A percentile compares a stretch with the other conserved stretches of the same genome.
phyloP scores from a whole-genome alignment of 495 filamentous ascomycete genomes.

The Clavariopsis aquatica region DNA sequence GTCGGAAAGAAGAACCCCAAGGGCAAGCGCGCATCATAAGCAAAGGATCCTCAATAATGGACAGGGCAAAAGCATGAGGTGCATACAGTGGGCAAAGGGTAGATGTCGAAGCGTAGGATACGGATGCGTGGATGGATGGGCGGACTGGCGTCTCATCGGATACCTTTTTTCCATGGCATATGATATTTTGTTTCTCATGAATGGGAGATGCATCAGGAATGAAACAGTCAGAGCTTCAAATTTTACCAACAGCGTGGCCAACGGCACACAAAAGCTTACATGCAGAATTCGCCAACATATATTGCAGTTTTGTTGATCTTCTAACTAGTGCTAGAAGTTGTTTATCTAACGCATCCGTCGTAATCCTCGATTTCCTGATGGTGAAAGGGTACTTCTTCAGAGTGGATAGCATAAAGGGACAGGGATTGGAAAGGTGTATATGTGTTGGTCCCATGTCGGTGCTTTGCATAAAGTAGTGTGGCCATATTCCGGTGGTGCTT shows the following conservation, averaged over 20 bases:
- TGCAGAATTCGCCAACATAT: no score
- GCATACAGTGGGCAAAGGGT: background rate
- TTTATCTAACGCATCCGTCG: no score
- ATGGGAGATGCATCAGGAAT: constrained; percentile 16
- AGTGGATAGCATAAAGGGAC: no score
- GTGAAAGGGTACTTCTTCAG: no score
- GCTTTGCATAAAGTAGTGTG: no score
- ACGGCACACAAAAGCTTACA: background rate
- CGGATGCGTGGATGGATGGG: constrained; percentile 10
- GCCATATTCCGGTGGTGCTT: no score
- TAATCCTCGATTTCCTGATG: no score
- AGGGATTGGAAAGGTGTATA: no score
- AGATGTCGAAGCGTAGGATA: background rate
- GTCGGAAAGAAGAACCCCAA: constrained; percentile 75
- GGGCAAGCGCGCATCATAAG: constrained; percentile 47
- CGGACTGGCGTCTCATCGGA: constrained; percentile 22
- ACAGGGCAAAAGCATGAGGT: background rate
- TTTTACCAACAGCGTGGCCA: background rate
- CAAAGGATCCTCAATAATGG: constrained; percentile 15
- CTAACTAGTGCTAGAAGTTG: no score
- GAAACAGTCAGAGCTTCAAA: constrained; percentile 26
- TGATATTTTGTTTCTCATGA: background rate
- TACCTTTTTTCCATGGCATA: constrained; percentile 11
- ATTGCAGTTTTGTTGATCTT: no score
- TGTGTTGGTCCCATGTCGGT: no score